Percentiles rank a stretch among this genome's conserved stretches.
Evolutionary conservation across 805 yeast species (phyloP).

Genomic region (Pichia thaimueangensis): DNA sequence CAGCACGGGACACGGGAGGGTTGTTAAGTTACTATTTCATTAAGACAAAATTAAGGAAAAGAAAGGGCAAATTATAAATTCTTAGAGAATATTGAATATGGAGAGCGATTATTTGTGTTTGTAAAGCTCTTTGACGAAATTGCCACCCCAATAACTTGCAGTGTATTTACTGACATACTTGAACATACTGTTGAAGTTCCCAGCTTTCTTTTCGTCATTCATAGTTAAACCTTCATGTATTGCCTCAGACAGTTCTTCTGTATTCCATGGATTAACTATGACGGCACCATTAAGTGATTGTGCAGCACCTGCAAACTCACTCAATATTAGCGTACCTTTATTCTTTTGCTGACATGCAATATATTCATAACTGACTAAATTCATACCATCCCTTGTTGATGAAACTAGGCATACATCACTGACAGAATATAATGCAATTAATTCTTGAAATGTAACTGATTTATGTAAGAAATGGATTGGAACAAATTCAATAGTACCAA

Average conservation of each 20-base stretch:
- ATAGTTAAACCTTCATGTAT: slow-evolving; percentile 81
- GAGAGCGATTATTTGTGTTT: slow-evolving; percentile 1
- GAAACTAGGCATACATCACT: slow-evolving; percentile 90
- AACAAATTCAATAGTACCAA: slow-evolving; percentile 94
- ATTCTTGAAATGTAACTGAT: slow-evolving; percentile 83
- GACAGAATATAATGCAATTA: slow-evolving; percentile 77
- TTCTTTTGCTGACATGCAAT: slow-evolving; percentile 85
- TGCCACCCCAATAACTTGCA: slow-evolving; percentile 95
- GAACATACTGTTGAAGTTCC: slow-evolving; percentile 79
- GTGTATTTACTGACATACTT: slow-evolving; percentile 89
- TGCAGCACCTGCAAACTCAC: slow-evolving; percentile 99
- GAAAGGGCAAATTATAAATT: not conserved
- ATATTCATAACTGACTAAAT: slow-evolving; percentile 91
- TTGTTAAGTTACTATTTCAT: no score
- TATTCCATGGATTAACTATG: slow-evolving; percentile 97
- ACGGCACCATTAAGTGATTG: slow-evolving; percentile 92
- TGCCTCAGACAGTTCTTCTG: slow-evolving; percentile 84
- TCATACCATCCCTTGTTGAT: slow-evolving; percentile 98
- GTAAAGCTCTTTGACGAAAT: slow-evolving; percentile 77
- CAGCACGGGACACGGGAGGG: no score
- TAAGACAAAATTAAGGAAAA: no score
- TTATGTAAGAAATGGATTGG: slow-evolving; percentile 97
- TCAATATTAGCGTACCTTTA: slow-evolving; percentile 79
- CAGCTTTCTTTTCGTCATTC: slow-evolving; percentile 70
- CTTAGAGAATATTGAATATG: no score